Evolutionary conservation across 2,329 filamentous ascomycete genomes (phyloP).

Genomic region (Aotearoamyces nothofagi): DNA sequence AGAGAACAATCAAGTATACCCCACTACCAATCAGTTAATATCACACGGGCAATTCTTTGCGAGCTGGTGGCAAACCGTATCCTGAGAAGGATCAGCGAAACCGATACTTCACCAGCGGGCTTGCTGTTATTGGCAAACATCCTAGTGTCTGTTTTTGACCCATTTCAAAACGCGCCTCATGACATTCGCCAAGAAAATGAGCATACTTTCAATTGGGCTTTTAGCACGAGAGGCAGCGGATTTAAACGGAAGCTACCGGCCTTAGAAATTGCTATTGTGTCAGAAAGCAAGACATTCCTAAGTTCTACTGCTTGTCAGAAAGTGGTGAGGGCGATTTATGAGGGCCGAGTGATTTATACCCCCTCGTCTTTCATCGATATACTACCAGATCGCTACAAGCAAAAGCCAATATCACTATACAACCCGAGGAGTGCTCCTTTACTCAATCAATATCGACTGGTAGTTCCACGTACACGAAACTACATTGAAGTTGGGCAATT

Average conservation of each 20-base stretch:
- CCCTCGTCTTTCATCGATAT: conserved; percentile 72
- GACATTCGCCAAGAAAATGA: conserved; percentile 43
- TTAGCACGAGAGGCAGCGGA: conserved; percentile 26
- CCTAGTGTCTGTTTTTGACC: conserved; percentile 69
- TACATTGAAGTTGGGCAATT: conserved; percentile 65
- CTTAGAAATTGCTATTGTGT: conserved; percentile 70
- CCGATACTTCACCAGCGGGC: conserved; percentile 54
- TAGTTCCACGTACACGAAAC: conserved; percentile 67
- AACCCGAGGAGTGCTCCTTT: conserved; percentile 61
- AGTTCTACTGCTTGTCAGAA: conserved; percentile 66
- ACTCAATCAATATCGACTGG: conserved; percentile 72
- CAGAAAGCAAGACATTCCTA: conserved; percentile 65
- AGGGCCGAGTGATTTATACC: conserved; percentile 67
- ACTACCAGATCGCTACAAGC: conserved; percentile 74
- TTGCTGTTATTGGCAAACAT: conserved; percentile 64
- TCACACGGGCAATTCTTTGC: conserved; percentile 62
- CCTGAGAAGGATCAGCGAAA: conserved; percentile 63
- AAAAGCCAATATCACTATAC: conserved; percentile 68
- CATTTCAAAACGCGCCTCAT: conserved; percentile 67
- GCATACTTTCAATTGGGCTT: conserved; percentile 25
- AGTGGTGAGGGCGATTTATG: conserved; percentile 71
- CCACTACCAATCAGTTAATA: conserved; percentile 69
- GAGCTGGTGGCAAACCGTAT: conserved; percentile 70
- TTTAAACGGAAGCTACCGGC: conserved; percentile 44
- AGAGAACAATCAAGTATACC: conserved; percentile 61